Conservation (phyloP, 2,329 filamentous ascomycete species). For the Fusarium sp. region DNA sequence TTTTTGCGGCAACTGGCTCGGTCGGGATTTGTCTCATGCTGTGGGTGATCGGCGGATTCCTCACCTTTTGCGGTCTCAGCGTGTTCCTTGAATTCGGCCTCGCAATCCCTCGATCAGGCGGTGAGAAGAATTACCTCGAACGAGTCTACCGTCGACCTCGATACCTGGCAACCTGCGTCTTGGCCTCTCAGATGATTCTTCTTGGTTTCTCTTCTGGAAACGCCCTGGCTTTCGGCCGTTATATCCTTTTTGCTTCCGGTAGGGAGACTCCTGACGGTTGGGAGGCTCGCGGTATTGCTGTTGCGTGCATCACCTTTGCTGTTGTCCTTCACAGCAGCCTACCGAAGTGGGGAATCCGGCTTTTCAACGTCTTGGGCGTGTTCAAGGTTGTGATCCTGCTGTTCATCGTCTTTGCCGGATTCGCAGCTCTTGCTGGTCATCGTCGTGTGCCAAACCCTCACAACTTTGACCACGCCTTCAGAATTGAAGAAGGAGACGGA, state of each 20-base stretch:
- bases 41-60: constrained; percentile 57
- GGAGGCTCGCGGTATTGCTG: constrained; percentile 67
- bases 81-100: constrained; percentile 74
- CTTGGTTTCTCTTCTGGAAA: constrained; percentile 72
- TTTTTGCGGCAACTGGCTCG: constrained; percentile 64
- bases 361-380: constrained; percentile 69
- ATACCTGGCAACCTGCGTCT: constrained; percentile 69
- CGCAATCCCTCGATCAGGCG: constrained; percentile 71
- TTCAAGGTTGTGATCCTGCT: constrained; percentile 72
- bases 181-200: constrained; percentile 71
- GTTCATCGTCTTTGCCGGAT: constrained; percentile 72
- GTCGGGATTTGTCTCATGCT: constrained; percentile 55
- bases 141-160: constrained; percentile 69
- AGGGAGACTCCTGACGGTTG: constrained; percentile 62
- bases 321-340: constrained; percentile 63
- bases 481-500: constrained; percentile 55
- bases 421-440: constrained; percentile 66
- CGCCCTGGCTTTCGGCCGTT: constrained; percentile 68
- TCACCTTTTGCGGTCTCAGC: constrained; percentile 69
- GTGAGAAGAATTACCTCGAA: constrained; percentile 76
- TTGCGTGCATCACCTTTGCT: constrained; percentile 66
- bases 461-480: constrained; percentile 70
- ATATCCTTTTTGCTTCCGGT: constrained; percentile 67
- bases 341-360: constrained; percentile 69
- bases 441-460: constrained; percentile 61